A percentile compares a stretch with the other conserved stretches of the same genome.
phyloP scores from a whole-genome alignment of 1,139 yeast genomes.

The Yamadazyma atmosphaerica region DNA sequence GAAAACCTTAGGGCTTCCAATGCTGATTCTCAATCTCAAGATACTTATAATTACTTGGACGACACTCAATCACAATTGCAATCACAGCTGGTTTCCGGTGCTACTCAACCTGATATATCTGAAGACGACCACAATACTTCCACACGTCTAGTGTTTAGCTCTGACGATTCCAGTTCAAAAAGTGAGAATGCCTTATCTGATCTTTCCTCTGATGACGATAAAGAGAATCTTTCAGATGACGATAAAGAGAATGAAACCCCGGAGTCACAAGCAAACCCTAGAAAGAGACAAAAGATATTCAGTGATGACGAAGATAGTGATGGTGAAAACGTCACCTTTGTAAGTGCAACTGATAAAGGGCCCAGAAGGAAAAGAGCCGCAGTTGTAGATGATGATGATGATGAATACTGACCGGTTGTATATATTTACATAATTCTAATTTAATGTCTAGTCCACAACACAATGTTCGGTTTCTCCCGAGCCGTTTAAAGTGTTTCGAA shows the following conservation, averaged over 20 bases:
- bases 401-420: slow-evolving; percentile 13
- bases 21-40: slow-evolving; percentile 12
- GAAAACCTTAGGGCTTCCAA: slow-evolving; percentile 15
- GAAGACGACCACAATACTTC: slow-evolving; percentile 15
- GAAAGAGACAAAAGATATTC: slow-evolving; percentile 18
- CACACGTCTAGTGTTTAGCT: slow-evolving; percentile 11
- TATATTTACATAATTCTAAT: slow-evolving; percentile 3
- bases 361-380: slow-evolving; percentile 15
- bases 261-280: slow-evolving; percentile 10
- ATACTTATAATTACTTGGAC: background rate
- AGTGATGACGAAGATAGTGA: slow-evolving; percentile 30
- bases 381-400: slow-evolving; percentile 25
- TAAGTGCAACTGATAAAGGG: slow-evolving; percentile 13
- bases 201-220: background rate
- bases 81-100: slow-evolving; percentile 3
- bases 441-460: slow-evolving; percentile 28
- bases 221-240: background rate
- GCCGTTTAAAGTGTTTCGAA: slow-evolving; percentile 47
- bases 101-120: too few species aligned
- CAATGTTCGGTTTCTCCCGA: slow-evolving; percentile 33
- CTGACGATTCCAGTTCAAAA: too few species aligned
- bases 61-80: slow-evolving; percentile 5
- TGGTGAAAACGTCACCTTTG: slow-evolving; percentile 7
- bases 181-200: background rate
- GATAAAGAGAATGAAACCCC: slow-evolving; percentile 15